Base-by-base conservation (phyloP, 495 filamentous ascomycete species). In the Talaromyces nanjingensis region DNA sequence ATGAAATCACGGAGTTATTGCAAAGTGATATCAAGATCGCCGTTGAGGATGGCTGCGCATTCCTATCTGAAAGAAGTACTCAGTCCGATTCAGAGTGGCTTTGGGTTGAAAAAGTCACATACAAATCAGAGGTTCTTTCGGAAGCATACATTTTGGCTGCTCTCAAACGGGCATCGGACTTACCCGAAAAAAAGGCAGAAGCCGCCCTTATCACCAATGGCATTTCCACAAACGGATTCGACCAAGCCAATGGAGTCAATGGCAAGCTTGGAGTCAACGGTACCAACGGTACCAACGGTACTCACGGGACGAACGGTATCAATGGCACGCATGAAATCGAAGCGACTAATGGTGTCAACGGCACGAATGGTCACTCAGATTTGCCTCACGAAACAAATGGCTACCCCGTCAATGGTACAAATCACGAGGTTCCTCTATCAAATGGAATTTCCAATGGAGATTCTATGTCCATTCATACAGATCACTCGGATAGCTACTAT, bases 101-200 rank as follows among this genome's bases (percentile, higher is more conserved):
- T 2, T 81, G 78, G 77, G 70, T 79, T 7, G 77, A 80, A 58
- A 80, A 81, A 60, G 72, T 76, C 33, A 70, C 67, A 5, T 80
- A 76, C 60, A 61, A 62, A 22, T 77, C 70, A 2, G 18, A 57
- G 2, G 52, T 74, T 3, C 65, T 80, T 2, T 63, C 67, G 0
- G 27, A 74, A 45, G 65, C 70, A 3, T 81, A 80, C 59, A 68
- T 62, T 31, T 59, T 77, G 6, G 69, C 76, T 1, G 77, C 78
- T 3, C 18, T 69, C 6, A 65, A 70, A 60, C 55, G 20, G 33
- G 27, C 42, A 20, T 22, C 7, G 16, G 39, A 59, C 31, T 24
- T 59, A 18, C 16, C 14, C 4, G 53, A 27, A 1, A 14, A 56
- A 7, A 56, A 56, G 9, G 24, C 27, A 29, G 22, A 56, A 16